Base-by-base conservation (phyloP, 2,329 filamentous ascomycete species). In the Aspergillus sojae region DNA sequence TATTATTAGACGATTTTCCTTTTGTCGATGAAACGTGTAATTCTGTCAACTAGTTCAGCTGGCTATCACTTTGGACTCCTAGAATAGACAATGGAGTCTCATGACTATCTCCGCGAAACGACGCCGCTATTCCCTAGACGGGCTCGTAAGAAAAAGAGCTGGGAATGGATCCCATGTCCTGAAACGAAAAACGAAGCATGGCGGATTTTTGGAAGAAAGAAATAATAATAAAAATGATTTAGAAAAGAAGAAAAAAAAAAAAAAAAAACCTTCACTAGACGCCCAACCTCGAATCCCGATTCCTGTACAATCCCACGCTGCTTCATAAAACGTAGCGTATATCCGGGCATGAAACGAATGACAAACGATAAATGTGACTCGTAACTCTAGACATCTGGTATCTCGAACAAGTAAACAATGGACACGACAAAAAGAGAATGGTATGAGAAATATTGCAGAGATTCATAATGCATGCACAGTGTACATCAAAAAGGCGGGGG, bases 381-480 rank as follows among this genome's bases (percentile, higher is more conserved):
- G 48, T 50, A 50, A 65, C 62, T 65, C 61, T 65, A 61, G 58
- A 54, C 45, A 62, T 52, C 50, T 64, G 62, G 62, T 64, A 64
- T 64, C 62, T 63, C 30, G 21, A 54, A 61, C 53, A 48, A 54
- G 55, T 43, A 43, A 60, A 52, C 26, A 41, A 21, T 6, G 45
- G 45, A 36, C 12, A 52, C 58, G 36, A 34, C 32, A 30, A 60
- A n/a, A 36, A 54, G 32, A 57, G 39, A 52, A 41, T 50, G 39
- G 54, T 50, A 57, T 26, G 55, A 61, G 34, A 43, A 50, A 53
- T 28, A 60, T 16, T 9, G 34, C 28, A 46, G 11, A 50, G 34
- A 53, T 16, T 54, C 28, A 60, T 45, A 50, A 46, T 45, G 60
- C 65, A 57, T 53, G 54, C 63, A 60, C 59, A 62, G 53, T 50